Evolutionary conservation across 305 asterid species (phyloP).

Genomic region (Rubia peregrina): DNA sequence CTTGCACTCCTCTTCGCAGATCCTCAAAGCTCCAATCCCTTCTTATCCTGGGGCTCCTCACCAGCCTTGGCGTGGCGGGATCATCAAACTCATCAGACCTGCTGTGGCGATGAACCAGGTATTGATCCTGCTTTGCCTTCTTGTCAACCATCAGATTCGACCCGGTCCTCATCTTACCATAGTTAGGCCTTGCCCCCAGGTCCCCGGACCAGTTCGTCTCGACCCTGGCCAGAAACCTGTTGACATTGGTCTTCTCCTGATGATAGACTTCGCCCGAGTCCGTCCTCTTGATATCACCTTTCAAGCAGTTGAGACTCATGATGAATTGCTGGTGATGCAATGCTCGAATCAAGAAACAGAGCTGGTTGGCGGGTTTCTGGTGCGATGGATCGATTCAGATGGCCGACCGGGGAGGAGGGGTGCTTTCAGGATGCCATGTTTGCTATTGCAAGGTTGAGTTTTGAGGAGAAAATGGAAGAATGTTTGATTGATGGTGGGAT

Average conservation of each 20-base stretch:
- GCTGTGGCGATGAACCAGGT: constrained; percentile 17
- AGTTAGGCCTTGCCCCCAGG: constrained; percentile 11
- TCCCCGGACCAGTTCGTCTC: constrained; percentile 29
- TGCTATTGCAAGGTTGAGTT: background rate
- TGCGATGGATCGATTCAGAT: background rate
- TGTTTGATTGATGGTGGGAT: background rate
- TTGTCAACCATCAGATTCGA: background rate
- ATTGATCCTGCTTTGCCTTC: constrained; percentile 4
- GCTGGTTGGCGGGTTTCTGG: constrained; percentile 1
- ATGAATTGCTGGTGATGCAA: background rate
- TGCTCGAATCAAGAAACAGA: background rate
- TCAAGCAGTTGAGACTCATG: constrained; percentile 35
- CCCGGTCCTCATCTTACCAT: constrained; percentile 7
- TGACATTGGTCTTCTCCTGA: constrained; percentile 8
- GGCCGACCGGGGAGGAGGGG: background rate
- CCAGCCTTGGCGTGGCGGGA: constrained; percentile 24
- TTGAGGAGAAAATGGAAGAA: background rate
- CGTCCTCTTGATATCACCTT: constrained; percentile 20
- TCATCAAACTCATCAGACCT: constrained; percentile 14
- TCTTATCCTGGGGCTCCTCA: constrained; percentile 65
- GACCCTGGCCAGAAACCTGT: background rate
- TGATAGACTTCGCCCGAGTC: constrained; percentile 16
- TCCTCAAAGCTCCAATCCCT: constrained; percentile 83
- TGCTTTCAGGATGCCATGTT: constrained; percentile 1
- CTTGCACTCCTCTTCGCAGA: constrained; percentile 16